Evolutionary conservation across 805 yeast species (phyloP).

Genomic region (Komagataella pseudopastoris): DNA sequence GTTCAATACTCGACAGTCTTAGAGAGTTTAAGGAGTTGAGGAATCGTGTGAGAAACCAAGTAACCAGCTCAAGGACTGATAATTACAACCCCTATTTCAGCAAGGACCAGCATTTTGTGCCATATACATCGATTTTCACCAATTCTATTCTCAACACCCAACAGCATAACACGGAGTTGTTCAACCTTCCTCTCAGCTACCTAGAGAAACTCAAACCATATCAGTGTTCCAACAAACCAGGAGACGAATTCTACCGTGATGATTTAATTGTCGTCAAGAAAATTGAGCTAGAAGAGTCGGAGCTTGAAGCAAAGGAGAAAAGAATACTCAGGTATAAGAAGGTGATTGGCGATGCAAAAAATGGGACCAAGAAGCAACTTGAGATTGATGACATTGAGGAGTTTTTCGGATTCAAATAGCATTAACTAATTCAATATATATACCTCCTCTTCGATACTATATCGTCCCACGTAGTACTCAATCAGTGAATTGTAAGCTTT

Average conservation of each 20-base stretch:
- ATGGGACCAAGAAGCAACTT: constrained; percentile 6
- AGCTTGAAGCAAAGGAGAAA: constrained; percentile 5
- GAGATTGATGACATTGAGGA: constrained; percentile 15
- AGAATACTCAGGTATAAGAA: constrained; percentile 6
- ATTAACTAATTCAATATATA: not conserved
- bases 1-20: constrained; percentile 15
- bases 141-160: constrained; percentile 19
- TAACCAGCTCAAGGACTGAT: constrained; percentile 1
- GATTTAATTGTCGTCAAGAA: constrained; percentile 17
- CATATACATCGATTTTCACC: constrained; percentile 16
- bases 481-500: constrained; percentile 28
- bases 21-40: constrained; percentile 13
- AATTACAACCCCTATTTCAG: constrained; percentile 17
- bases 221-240: constrained; percentile 11
- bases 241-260: constrained; percentile 18
- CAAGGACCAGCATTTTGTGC: constrained; percentile 11
- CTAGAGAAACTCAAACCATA: constrained; percentile 12
- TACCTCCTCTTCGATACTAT: constrained; percentile 4
- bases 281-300: constrained; percentile 16
- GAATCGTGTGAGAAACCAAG: constrained; percentile 1
- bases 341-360: constrained; percentile 11
- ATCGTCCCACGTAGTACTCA: constrained; percentile 20
- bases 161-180: constrained; percentile 18
- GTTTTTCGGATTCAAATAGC: constrained; percentile 17
- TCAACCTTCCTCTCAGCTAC: constrained; percentile 17